These are phyloP conservation scores for Candida hispaniensis DNA, from an alignment of 805 yeast genomes.

Conservation along the genomic window DNA sequence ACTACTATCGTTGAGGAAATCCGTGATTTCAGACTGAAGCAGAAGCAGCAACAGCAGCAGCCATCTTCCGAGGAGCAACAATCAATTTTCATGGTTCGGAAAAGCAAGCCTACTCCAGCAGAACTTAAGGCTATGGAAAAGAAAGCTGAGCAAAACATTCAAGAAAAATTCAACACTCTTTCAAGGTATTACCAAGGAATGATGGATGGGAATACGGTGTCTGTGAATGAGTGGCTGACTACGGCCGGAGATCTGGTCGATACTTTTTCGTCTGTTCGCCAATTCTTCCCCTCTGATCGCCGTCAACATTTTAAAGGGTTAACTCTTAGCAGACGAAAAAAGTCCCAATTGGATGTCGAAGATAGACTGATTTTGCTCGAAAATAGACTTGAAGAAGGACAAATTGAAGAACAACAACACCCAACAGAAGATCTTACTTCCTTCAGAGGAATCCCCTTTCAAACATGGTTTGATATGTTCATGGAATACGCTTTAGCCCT, in stretches of 20 bases:
- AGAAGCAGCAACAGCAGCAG: slow-evolving; percentile 6
- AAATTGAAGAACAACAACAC: slow-evolving; percentile 34
- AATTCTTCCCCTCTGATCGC: slow-evolving; percentile 69
- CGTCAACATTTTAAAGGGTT: slow-evolving; percentile 55
- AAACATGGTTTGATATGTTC: slow-evolving; percentile 76
- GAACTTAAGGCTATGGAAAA: slow-evolving; percentile 49
- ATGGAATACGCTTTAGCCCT: slow-evolving; percentile 66
- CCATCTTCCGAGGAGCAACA: slow-evolving; percentile 7
- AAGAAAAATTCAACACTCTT: slow-evolving; percentile 46
- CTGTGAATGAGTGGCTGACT: slow-evolving; percentile 71
- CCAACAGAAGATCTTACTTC: slow-evolving; percentile 29
- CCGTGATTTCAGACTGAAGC: slow-evolving; percentile 20
- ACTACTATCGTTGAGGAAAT: slow-evolving; percentile 26
- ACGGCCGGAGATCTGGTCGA: slow-evolving; percentile 74
- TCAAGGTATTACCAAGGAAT: slow-evolving; percentile 41
- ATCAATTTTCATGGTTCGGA: slow-evolving; percentile 9
- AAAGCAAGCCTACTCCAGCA: slow-evolving; percentile 24
- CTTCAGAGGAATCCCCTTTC: slow-evolving; percentile 66
- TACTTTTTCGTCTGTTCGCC: slow-evolving; percentile 63
- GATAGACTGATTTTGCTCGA: slow-evolving; percentile 33
- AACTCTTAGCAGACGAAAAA: slow-evolving; percentile 48
- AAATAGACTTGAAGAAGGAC: slow-evolving; percentile 21
- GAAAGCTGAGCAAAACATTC: slow-evolving; percentile 45
- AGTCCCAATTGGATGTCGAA: slow-evolving; percentile 43
- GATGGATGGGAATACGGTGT: slow-evolving; percentile 43